These are phyloP conservation scores for Gnaphalium uliginosum DNA, from an alignment of 129 eudicot species.

Conservation along the genomic window DNA sequence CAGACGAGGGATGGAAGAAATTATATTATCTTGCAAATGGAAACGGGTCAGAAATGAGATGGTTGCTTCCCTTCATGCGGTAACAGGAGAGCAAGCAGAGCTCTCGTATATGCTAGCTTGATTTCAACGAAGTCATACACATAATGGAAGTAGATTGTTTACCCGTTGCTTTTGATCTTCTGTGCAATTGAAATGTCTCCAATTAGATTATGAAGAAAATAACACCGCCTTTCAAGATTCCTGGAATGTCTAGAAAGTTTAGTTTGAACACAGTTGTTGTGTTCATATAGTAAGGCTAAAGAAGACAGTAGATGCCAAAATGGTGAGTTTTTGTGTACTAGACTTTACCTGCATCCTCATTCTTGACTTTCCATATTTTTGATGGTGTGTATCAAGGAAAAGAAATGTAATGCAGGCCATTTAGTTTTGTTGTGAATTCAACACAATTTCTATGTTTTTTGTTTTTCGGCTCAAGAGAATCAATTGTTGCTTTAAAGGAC, in stretches of 20 bases:
- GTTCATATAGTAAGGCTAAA: conserved; percentile 18
- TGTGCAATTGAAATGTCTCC: neutral
- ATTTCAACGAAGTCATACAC: conserved; percentile 13
- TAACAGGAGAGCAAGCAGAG: conserved; percentile 28
- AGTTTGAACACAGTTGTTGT: conserved; percentile 16
- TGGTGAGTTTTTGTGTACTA: neutral
- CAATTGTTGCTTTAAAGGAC: neutral
- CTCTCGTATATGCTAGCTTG: conserved; percentile 5
- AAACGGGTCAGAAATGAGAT: conserved; percentile 88
- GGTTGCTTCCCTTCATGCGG: conserved; percentile 80
- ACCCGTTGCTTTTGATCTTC: neutral
- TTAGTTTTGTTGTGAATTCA: conserved; percentile 19
- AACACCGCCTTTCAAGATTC: conserved; percentile 19
- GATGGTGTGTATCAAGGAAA: conserved; percentile 24
- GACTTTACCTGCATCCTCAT: conserved; percentile 7
- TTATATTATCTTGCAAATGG: conserved; percentile 76
- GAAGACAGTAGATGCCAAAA: neutral
- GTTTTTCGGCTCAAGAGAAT: neutral
- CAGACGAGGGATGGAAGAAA: conserved; percentile 92
- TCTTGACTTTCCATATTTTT: conserved; percentile 9
- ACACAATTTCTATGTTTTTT: neutral
- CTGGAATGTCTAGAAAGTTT: neutral
- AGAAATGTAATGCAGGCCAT: neutral
- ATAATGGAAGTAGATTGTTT: neutral
- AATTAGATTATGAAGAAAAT: conserved; percentile 29